Percentiles rank a stretch among this genome's conserved stretches.
Evolutionary conservation across 176 grass and related monocot genomes (phyloP).

Genomic region (Puya raimondii): DNA sequence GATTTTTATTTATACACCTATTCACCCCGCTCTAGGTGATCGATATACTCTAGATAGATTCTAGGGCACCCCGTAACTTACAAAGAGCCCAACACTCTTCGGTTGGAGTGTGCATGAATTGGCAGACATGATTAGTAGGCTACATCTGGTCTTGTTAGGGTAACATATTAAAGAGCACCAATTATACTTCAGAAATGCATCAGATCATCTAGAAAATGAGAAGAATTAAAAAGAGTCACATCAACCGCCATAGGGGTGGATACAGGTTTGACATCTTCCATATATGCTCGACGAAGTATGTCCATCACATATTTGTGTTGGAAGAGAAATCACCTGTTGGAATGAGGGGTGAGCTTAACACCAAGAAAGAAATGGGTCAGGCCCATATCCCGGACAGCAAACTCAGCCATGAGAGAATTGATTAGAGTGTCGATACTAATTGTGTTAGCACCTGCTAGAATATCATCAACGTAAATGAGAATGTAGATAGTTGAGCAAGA

Average conservation of each 20-base stretch:
- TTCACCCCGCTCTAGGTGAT: too few relatives aligned
- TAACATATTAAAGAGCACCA: not conserved
- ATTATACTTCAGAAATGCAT: not conserved
- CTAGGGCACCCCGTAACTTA: too few relatives aligned
- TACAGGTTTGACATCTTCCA: not conserved
- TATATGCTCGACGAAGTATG: too few relatives aligned
- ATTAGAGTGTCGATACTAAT: not conserved
- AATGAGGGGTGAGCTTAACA: too few relatives aligned
- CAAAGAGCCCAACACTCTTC: too few relatives aligned
- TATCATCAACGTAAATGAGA: not conserved
- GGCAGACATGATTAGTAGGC: not conserved
- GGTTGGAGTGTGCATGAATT: not conserved
- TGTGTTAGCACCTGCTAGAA: not conserved
- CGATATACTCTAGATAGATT: too few relatives aligned
- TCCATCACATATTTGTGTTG: too few relatives aligned
- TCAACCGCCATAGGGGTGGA: not conserved
- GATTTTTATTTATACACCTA: too few relatives aligned
- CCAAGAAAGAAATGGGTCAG: too few relatives aligned
- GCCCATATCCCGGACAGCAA: not conserved
- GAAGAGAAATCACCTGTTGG: too few relatives aligned
- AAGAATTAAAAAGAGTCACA: not conserved
- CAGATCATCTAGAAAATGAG: too few relatives aligned
- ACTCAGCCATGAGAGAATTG: not conserved
- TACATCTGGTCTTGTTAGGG: not conserved
- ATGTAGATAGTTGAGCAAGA: too few relatives aligned